Evolutionary conservation across 345 rosid genomes (phyloP).

Genomic region (Syzygium oleosum): DNA sequence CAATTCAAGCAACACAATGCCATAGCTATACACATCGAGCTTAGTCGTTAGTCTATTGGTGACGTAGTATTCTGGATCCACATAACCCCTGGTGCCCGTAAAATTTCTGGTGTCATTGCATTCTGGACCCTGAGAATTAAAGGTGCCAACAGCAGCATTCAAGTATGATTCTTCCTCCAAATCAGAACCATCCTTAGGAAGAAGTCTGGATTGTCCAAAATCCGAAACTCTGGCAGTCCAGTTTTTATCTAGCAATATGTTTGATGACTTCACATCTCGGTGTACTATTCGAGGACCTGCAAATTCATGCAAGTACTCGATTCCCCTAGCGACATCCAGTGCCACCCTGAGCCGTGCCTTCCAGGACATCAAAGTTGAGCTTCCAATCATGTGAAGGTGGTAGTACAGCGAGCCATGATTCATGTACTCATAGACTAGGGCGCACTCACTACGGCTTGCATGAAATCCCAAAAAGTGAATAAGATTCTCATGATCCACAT

Average conservation of each 20-base stretch:
- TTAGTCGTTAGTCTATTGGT: neutral
- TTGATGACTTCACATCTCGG: neutral
- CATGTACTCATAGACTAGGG: neutral
- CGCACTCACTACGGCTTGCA: neutral
- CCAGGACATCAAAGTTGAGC: neutral
- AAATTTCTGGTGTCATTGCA: neutral
- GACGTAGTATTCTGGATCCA: neutral
- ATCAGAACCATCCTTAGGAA: neutral
- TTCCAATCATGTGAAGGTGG: neutral
- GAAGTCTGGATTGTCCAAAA: neutral
- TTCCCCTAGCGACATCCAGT: slow-evolving; percentile 1
- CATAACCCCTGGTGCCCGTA: neutral
- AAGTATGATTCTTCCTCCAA: neutral
- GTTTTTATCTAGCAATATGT: neutral
- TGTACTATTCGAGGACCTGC: neutral
- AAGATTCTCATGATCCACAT: neutral
- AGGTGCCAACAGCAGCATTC: too few species aligned
- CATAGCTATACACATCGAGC: slow-evolving; percentile 4
- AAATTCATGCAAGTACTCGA: neutral
- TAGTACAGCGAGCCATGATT: neutral
- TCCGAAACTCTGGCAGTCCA: neutral
- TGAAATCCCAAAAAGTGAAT: neutral
- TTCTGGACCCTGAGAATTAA: too few species aligned
- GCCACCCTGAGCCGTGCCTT: neutral
- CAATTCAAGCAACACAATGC: neutral